Evolutionary conservation across 805 yeast genomes (phyloP).

Genomic region (Candida pini): DNA sequence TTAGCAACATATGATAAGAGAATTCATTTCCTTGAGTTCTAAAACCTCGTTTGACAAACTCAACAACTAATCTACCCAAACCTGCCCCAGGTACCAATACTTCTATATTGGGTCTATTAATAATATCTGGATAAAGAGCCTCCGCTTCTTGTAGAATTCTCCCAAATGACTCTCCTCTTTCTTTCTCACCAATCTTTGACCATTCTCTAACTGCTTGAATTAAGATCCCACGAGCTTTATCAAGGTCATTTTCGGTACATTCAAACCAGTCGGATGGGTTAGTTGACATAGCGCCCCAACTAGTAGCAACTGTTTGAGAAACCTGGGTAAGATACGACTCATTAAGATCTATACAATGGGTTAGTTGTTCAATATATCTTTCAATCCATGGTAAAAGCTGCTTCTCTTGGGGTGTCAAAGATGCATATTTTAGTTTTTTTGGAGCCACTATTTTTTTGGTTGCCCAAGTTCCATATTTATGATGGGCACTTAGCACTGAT

Average conservation of each 20-base stretch:
- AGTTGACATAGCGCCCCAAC: slow-evolving; percentile 42
- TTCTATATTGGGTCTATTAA: slow-evolving; percentile 32
- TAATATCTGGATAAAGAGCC: slow-evolving; percentile 32
- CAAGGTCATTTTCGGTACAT: slow-evolving; percentile 39
- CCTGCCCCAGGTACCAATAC: slow-evolving; percentile 64
- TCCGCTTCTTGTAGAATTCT: slow-evolving; percentile 33
- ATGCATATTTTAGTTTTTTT: slow-evolving; percentile 26
- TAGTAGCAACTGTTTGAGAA: slow-evolving; percentile 37
- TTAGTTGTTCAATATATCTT: slow-evolving; percentile 33
- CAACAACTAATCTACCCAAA: slow-evolving; percentile 52
- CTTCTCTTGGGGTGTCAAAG: slow-evolving; percentile 37
- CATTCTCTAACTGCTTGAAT: slow-evolving; percentile 59
- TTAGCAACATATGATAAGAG: slow-evolving; percentile 57
- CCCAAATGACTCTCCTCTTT: slow-evolving; percentile 36
- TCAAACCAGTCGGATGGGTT: slow-evolving; percentile 36
- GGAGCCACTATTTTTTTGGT: slow-evolving; percentile 27
- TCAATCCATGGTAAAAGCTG: slow-evolving; percentile 46
- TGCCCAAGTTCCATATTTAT: slow-evolving; percentile 32
- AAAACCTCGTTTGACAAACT: slow-evolving; percentile 50
- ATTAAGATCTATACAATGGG: slow-evolving; percentile 40
- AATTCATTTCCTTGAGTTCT: slow-evolving; percentile 64
- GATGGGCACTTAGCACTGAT: slow-evolving; percentile 27
- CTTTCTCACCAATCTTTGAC: slow-evolving; percentile 46
- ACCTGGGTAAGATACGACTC: slow-evolving; percentile 36
- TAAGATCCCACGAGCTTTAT: slow-evolving; percentile 52